These are phyloP conservation scores for Salvia splendens DNA, from an alignment of 257 asterid genomes.

Conservation along the genomic window DNA sequence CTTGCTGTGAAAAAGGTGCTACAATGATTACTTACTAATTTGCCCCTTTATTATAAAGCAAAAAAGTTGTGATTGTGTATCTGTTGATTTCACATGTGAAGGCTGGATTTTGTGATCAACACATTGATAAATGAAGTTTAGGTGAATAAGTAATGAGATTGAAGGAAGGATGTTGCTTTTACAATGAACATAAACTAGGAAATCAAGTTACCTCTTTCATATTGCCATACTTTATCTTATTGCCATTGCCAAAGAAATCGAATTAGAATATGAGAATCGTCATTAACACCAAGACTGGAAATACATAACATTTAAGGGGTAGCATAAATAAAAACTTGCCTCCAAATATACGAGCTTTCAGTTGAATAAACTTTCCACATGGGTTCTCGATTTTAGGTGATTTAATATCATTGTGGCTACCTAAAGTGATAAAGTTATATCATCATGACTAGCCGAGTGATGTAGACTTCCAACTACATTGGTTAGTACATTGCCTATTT, in stretches of 20 bases:
- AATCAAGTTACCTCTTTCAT: not conserved
- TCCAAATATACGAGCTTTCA: too few species aligned
- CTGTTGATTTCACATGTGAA: slow-evolving; percentile 12
- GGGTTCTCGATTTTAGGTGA: too few species aligned
- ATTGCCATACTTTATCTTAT: not conserved
- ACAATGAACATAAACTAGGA: not conserved
- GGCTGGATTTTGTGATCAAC: not conserved
- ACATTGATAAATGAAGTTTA: not conserved
- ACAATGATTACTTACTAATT: not conserved
- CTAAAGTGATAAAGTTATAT: too few species aligned
- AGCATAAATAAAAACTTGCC: too few species aligned
- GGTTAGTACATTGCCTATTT: too few species aligned
- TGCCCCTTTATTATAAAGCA: slow-evolving; percentile 1
- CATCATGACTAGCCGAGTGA: too few species aligned
- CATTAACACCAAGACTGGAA: not conserved
- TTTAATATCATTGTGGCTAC: too few species aligned
- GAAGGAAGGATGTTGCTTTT: slow-evolving; percentile 10
- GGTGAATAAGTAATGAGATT: not conserved
- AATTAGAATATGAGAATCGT: not conserved
- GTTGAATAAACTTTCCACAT: too few species aligned
- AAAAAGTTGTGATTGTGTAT: not conserved
- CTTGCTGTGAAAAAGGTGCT: slow-evolving; percentile 92
- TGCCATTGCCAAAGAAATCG: not conserved
- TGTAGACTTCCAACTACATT: too few species aligned
- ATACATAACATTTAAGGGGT: too few species aligned